A percentile compares a stretch with the other conserved stretches of the same genome.
Evolutionary conservation across 2,329 filamentous ascomycete species (phyloP).

Genomic region (Nakataea oryzae): DNA sequence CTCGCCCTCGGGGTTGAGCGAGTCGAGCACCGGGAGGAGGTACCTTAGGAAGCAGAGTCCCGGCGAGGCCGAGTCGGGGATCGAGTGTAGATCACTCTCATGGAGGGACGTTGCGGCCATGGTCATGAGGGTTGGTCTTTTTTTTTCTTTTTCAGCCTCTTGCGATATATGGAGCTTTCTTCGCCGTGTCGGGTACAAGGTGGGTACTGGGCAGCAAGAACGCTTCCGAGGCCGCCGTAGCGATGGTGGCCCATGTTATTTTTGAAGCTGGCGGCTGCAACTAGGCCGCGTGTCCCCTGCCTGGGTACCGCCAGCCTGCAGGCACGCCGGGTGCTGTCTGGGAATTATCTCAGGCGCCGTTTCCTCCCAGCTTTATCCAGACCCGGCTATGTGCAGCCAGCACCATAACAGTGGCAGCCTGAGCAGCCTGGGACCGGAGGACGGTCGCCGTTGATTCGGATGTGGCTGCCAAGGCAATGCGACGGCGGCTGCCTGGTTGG

Average conservation of each 20-base stretch:
- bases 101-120: constrained; percentile 1
- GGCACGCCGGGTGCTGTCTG: neutral
- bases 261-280: neutral
- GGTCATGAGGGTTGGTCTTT: neutral
- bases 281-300: neutral
- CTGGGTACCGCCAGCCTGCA: no score
- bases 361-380: neutral
- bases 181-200: no score
- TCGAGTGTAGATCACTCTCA: neutral
- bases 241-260: neutral
- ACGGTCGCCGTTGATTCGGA: neutral
- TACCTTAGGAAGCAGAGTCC: constrained; percentile 2
- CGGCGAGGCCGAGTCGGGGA: neutral
- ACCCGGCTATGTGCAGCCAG: neutral
- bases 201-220: no score
- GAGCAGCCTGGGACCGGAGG: neutral
- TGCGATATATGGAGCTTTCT: no score
- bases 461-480: neutral
- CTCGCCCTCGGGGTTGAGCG: constrained; percentile 1
- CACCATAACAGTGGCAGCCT: neutral
- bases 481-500: neutral
- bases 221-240: neutral
- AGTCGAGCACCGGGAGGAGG: constrained; percentile 3
- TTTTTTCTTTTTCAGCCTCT: neutral
- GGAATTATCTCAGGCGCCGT: neutral